These are phyloP conservation scores for Hymenoscyphus salicellus DNA, from an alignment of 2,329 filamentous ascomycete genomes.

Conservation along the genomic window DNA sequence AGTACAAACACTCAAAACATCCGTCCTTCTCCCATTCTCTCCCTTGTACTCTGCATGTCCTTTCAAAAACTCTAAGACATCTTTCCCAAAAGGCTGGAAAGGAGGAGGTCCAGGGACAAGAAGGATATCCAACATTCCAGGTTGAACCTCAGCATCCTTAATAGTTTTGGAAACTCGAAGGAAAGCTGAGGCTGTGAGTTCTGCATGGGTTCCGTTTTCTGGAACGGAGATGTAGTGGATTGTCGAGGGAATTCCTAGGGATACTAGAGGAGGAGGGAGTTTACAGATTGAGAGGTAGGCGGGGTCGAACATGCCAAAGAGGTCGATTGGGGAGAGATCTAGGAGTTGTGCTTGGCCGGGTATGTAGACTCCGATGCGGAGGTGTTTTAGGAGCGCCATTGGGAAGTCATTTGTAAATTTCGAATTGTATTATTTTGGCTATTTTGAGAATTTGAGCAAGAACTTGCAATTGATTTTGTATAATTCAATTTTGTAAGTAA, in stretches of 20 bases:
- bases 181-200: slow-evolving; percentile 42
- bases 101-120: slow-evolving; percentile 52
- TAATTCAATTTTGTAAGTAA: not conserved
- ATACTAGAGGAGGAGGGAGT: slow-evolving; percentile 39
- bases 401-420: slow-evolving; percentile 22
- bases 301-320: slow-evolving; percentile 46
- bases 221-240: slow-evolving; percentile 48
- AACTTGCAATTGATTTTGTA: not conserved
- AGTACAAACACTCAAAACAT: slow-evolving; percentile 52
- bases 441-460: no score
- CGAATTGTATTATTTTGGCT: no score
- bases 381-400: slow-evolving; percentile 13
- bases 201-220: slow-evolving; percentile 38
- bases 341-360: slow-evolving; percentile 47
- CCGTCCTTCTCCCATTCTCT: slow-evolving; percentile 38
- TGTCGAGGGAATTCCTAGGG: slow-evolving; percentile 43
- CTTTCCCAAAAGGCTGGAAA: slow-evolving; percentile 32
- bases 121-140: slow-evolving; percentile 51
- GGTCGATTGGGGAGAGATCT: slow-evolving; percentile 50
- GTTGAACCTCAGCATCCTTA: slow-evolving; percentile 45
- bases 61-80: slow-evolving; percentile 43
- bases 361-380: slow-evolving; percentile 52
- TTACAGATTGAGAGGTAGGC: slow-evolving; percentile 44
- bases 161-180: slow-evolving; percentile 45
- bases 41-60: slow-evolving; percentile 37